These are phyloP conservation scores for Xanthoconium separans DNA, from an alignment of 1,284 basidiomycete species.

Conservation along the genomic window DNA sequence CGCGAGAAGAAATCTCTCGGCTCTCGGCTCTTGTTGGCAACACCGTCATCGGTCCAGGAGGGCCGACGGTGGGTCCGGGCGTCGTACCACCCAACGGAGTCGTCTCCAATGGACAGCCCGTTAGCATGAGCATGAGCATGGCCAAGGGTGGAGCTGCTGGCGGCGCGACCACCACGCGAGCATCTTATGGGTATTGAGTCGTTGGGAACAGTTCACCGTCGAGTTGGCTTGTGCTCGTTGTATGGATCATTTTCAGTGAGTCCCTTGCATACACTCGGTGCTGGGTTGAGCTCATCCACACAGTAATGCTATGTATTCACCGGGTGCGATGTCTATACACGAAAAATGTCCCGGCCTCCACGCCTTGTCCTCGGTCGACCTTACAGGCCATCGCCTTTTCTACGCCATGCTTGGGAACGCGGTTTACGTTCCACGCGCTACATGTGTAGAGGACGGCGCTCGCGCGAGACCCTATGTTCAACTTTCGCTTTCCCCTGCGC, in stretches of 20 bases:
- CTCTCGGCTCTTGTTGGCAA: constrained; percentile 68
- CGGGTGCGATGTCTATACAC: constrained; percentile 22
- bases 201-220: background rate
- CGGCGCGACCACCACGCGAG: constrained; percentile 24
- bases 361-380: constrained; percentile 10
- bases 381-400: constrained; percentile 11
- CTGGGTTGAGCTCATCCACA: constrained; percentile 1
- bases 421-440: constrained; percentile 3
- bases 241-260: constrained; percentile 20
- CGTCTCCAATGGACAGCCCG: constrained; percentile 35
- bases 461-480: constrained; percentile 22
- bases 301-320: constrained; percentile 16
- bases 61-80: constrained; percentile 28
- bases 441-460: constrained; percentile 20
- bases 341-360: constrained; percentile 19
- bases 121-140: constrained; percentile 47
- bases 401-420: constrained; percentile 8
- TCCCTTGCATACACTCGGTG: background rate
- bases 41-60: constrained; percentile 47
- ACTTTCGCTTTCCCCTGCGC: constrained; percentile 20
- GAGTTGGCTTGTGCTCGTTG: constrained; percentile 5
- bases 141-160: constrained; percentile 30
- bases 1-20: constrained; percentile 78
- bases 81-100: constrained; percentile 26
- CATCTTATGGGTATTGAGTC: constrained; percentile 34